These are phyloP conservation scores for Conidiobolus coronatus DNA, from an alignment of 371 early-diverging fungal species.

Conservation along the genomic window DNA sequence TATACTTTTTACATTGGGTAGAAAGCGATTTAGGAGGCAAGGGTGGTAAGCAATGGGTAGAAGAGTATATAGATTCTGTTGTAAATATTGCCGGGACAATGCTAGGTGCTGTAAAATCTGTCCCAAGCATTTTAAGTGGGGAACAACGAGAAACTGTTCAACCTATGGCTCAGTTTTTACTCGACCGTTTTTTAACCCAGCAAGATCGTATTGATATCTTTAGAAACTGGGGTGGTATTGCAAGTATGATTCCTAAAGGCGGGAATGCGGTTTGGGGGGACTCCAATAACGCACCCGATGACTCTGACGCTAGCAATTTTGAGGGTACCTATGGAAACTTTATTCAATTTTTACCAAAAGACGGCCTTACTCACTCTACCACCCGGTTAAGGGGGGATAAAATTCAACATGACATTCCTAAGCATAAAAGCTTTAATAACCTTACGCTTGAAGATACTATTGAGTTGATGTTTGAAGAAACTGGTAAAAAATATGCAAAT, in stretches of 20 bases:
- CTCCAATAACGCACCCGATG: slow-evolving; percentile 34
- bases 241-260: slow-evolving; percentile 68
- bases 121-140: slow-evolving; percentile 48
- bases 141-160: slow-evolving; percentile 80
- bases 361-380: no score
- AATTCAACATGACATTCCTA: no score
- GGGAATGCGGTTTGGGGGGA: slow-evolving; percentile 67
- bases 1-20: slow-evolving; percentile 86
- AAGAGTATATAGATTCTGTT: slow-evolving; percentile 55
- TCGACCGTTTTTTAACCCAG: slow-evolving; percentile 69
- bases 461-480: slow-evolving; percentile 20
- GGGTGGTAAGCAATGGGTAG: slow-evolving; percentile 56
- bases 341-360: no score
- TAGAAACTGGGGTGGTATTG: slow-evolving; percentile 65
- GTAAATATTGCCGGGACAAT: slow-evolving; percentile 76
- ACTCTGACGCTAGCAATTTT: slow-evolving; percentile 6
- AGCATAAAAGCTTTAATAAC: slow-evolving; percentile 10
- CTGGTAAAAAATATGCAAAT: slow-evolving; percentile 19
- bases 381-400: no score
- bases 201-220: slow-evolving; percentile 51
- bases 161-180: slow-evolving; percentile 40
- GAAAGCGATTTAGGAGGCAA: slow-evolving; percentile 45
- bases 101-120: slow-evolving; percentile 72
- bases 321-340: no score
- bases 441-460: slow-evolving; percentile 28